Conservation (phyloP, 305 asterid species). For the Salvia sclarea region DNA sequence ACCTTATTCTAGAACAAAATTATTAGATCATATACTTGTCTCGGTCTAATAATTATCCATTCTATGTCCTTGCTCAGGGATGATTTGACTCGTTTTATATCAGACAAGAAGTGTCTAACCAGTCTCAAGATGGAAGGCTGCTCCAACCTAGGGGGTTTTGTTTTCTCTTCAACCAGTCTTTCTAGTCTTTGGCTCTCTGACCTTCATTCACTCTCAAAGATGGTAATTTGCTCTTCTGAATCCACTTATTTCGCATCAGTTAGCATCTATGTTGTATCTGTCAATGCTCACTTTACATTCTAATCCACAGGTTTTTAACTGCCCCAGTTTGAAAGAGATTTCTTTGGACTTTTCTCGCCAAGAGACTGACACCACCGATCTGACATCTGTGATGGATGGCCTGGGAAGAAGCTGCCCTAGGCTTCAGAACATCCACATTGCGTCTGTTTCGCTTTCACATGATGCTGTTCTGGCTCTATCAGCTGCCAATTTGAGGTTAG, state of each 20-base stretch:
- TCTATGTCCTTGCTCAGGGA: slow-evolving; percentile 56
- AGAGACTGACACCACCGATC: slow-evolving; percentile 80
- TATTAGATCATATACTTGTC: slow-evolving; percentile 3
- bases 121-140: slow-evolving; percentile 97
- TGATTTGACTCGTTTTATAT: slow-evolving; percentile 78
- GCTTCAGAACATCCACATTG: slow-evolving; percentile 81
- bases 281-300: neutral
- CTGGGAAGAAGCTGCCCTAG: slow-evolving; percentile 85
- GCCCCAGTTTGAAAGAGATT: slow-evolving; percentile 84
- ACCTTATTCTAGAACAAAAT: neutral
- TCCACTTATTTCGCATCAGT: neutral
- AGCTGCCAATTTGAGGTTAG: slow-evolving; percentile 84
- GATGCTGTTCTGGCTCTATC: slow-evolving; percentile 79
- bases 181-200: slow-evolving; percentile 83
- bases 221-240: slow-evolving; percentile 46
- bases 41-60: neutral
- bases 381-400: slow-evolving; percentile 55
- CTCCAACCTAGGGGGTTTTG: slow-evolving; percentile 70
- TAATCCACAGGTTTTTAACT: slow-evolving; percentile 67
- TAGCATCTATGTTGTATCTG: slow-evolving; percentile 8
- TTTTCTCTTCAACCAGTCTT: slow-evolving; percentile 66
- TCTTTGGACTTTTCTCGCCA: slow-evolving; percentile 80
- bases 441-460: slow-evolving; percentile 73
- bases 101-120: slow-evolving; percentile 72
- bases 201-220: slow-evolving; percentile 78